phyloP scores from a whole-genome alignment of 345 rosid genomes.

The Eucalyptus brandiana region DNA sequence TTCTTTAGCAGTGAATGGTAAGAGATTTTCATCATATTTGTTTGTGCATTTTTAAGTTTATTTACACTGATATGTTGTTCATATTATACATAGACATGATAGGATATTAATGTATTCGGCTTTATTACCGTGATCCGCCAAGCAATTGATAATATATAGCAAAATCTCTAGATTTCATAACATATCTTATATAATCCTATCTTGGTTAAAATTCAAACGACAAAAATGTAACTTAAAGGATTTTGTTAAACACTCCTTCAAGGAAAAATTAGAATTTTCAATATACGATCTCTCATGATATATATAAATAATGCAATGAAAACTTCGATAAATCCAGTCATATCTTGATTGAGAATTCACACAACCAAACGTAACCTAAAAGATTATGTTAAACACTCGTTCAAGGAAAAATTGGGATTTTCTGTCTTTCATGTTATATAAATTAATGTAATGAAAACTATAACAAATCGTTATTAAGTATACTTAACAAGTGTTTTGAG shows the following conservation, averaged over 20 bases:
- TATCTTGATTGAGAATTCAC: too few species aligned
- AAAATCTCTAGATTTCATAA: background rate
- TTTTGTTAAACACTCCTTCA: background rate
- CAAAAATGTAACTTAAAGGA: background rate
- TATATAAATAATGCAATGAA: background rate
- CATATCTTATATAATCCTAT: background rate
- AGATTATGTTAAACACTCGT: background rate
- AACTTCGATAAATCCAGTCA: background rate
- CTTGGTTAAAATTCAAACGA: background rate
- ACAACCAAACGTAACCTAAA: background rate
- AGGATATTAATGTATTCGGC: background rate
- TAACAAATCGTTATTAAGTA: background rate
- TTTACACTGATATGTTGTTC: background rate
- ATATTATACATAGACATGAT: background rate
- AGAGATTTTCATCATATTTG: background rate
- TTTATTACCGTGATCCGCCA: background rate
- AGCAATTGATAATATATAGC: background rate
- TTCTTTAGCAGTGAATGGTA: background rate
- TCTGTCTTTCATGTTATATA: background rate
- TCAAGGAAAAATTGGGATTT: background rate
- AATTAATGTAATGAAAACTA: background rate
- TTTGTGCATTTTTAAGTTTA: background rate
- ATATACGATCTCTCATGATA: background rate
- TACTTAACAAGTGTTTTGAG: background rate
- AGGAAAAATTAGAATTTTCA: background rate